A percentile compares a stretch with the other conserved stretches of the same genome.
phyloP scores from a whole-genome alignment of 495 filamentous ascomycete species.

The Melanomma pulvis-pyrius region DNA sequence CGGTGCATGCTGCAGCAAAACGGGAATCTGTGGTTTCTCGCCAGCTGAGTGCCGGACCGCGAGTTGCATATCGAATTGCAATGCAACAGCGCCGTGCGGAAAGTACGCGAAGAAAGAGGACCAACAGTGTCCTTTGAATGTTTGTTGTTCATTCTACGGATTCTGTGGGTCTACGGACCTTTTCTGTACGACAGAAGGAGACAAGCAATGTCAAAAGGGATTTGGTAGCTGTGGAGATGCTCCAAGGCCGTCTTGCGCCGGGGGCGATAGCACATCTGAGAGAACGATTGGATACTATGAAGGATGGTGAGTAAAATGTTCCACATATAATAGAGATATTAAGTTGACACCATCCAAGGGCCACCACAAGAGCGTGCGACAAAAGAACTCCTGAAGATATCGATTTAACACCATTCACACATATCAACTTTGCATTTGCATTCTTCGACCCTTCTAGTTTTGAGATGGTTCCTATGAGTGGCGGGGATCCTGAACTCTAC shows the following conservation, averaged over 20 bases:
- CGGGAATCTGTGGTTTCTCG: not conserved
- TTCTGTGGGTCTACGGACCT: no score
- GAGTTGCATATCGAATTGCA: slow-evolving; percentile 12
- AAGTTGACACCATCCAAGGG: no score
- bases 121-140: slow-evolving; percentile 23
- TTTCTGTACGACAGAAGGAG: no score
- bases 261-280: not conserved
- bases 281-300: slow-evolving; percentile 31
- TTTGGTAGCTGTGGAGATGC: not conserved
- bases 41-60: not conserved
- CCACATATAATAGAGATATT: no score
- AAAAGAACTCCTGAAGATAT: slow-evolving; percentile 9
- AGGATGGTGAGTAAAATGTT: no score
- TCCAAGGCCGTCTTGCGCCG: not conserved
- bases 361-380: slow-evolving; percentile 6
- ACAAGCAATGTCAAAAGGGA: not conserved
- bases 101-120: not conserved
- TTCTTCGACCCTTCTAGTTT: slow-evolving; percentile 38
- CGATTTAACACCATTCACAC: slow-evolving; percentile 26
- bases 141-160: slow-evolving; percentile 20
- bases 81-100: slow-evolving; percentile 8
- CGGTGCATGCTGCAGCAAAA: slow-evolving; percentile 10
- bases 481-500: slow-evolving; percentile 29
- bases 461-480: slow-evolving; percentile 36
- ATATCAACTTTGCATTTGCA: slow-evolving; percentile 46